Conservation (phyloP, 371 early-diverging fungal genomes). For the Mucor saturninus region DNA sequence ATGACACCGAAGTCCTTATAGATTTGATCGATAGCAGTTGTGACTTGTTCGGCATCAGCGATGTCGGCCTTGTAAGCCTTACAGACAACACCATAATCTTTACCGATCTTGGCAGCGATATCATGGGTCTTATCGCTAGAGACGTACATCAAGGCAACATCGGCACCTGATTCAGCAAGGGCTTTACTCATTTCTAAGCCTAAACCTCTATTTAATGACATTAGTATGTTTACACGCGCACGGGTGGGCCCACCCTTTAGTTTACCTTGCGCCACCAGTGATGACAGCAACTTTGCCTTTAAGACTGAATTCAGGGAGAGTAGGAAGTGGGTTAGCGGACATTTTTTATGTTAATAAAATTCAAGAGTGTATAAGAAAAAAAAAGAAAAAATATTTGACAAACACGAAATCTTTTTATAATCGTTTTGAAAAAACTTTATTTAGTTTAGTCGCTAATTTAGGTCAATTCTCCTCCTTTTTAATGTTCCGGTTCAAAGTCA, state of each 20-base stretch:
- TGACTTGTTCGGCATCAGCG: constrained; percentile 33
- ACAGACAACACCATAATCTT: constrained; percentile 41
- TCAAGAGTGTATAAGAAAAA: neutral
- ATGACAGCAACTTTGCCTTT: constrained; percentile 50
- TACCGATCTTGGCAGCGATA: constrained; percentile 41
- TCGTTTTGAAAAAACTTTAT: neutral
- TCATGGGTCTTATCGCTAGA: constrained; percentile 46
- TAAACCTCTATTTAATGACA: constrained; percentile 33
- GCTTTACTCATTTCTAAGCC: constrained; percentile 53
- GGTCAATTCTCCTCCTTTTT: neutral
- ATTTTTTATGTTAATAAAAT: neutral
- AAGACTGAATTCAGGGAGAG: constrained; percentile 46
- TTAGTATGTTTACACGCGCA: neutral
- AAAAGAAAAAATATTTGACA: neutral
- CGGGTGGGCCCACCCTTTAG: neutral
- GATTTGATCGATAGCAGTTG: constrained; percentile 39
- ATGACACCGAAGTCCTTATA: constrained; percentile 47
- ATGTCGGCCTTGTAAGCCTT: constrained; percentile 53
- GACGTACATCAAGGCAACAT: constrained; percentile 55
- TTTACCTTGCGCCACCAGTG: constrained; percentile 55
- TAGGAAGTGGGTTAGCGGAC: constrained; percentile 20
- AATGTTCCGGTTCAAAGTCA: neutral
- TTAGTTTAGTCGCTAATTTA: neutral
- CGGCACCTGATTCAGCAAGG: constrained; percentile 52
- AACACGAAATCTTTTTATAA: neutral